Evolutionary conservation across 805 yeast species (phyloP), one percentile per base, ranked within the genome.

Genomic region (Ogataea nitratoaversa): DNA sequence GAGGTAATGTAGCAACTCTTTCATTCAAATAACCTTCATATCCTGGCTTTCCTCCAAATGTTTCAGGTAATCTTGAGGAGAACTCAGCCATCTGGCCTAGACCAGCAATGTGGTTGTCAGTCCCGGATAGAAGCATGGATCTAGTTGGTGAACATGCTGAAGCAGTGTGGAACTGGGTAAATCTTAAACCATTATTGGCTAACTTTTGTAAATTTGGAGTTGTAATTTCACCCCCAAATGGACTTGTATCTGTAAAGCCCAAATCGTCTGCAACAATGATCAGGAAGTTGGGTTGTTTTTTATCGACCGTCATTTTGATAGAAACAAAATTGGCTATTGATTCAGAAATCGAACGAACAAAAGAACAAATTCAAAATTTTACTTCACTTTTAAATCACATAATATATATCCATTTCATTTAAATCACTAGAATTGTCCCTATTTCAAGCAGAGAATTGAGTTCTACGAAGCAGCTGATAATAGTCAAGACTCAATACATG

Each of bases 61-160:
- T 48, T 8, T n/a, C n/a, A n/a, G 76, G 70, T 24, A 56, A 50
- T 14, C 56, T 49, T 27, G 60, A 46, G 0, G 67, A 63, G 51
- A 66, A 69, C 49, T 76, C 81, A 3, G 67, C 71, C 80, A 76
- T 74, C 47, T 76, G 79, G 6, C 81, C 81, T 37, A 75, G 50
- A 2, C 82, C 82, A 11, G 80, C 79, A 53, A 76, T 67, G 46
- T 78, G 82, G 51, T 78, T 75, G 49, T 78, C 82, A 5, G 81
- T 76, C 4, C 83, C 84, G 2, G 78, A 71, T 32, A 78, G 56
- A 3, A 78, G 63, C 77, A 77, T 77, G 9, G 82, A 76, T 43
- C 83, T 60, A 0, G 83, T 78, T 7, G 84, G 83, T 2, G 83
- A 76, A 49, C 83, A 78, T 1, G 83, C 82, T 2, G 81, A 70